A percentile compares a stretch with the other conserved stretches of the same genome.
Conservation (phyloP, 306 rosid genomes). For the Rubus parviflorus region DNA sequence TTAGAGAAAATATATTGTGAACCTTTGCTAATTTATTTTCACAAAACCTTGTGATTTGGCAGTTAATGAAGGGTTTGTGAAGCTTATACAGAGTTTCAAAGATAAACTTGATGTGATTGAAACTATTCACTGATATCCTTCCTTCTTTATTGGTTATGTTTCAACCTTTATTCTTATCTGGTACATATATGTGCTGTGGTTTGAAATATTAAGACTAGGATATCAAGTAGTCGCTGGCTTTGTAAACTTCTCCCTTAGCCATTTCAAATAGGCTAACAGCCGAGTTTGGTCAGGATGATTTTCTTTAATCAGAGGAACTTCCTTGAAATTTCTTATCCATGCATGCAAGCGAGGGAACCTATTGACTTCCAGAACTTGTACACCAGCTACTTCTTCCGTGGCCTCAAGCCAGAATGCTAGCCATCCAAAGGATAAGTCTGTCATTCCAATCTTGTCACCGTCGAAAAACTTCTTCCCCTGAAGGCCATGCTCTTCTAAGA, state of each 20-base stretch:
- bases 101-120: background rate
- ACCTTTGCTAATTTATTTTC: background rate
- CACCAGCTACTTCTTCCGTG: constrained; percentile 19
- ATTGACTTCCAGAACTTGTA: constrained; percentile 1
- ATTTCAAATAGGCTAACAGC: constrained; percentile 10
- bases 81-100: constrained; percentile 11
- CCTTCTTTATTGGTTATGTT: background rate
- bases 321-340: constrained; percentile 16
- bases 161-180: background rate
- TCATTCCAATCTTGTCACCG: constrained; percentile 11
- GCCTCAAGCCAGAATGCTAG: constrained; percentile 8
- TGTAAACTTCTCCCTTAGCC: background rate
- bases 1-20: background rate
- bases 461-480: constrained; percentile 8
- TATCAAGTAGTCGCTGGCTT: background rate
- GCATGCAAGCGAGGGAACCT: constrained; percentile 4
- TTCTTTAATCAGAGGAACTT: constrained; percentile 9
- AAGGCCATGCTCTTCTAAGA: constrained; percentile 15
- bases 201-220: background rate
- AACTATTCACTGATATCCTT: background rate
- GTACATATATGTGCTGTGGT: background rate
- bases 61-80: constrained; percentile 10
- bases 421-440: constrained; percentile 9
- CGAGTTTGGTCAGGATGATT: constrained; percentile 14
- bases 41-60: background rate